Evolutionary conservation across 2,329 filamentous ascomycete genomes (phyloP).

Genomic region (Sporothrix globosa): DNA sequence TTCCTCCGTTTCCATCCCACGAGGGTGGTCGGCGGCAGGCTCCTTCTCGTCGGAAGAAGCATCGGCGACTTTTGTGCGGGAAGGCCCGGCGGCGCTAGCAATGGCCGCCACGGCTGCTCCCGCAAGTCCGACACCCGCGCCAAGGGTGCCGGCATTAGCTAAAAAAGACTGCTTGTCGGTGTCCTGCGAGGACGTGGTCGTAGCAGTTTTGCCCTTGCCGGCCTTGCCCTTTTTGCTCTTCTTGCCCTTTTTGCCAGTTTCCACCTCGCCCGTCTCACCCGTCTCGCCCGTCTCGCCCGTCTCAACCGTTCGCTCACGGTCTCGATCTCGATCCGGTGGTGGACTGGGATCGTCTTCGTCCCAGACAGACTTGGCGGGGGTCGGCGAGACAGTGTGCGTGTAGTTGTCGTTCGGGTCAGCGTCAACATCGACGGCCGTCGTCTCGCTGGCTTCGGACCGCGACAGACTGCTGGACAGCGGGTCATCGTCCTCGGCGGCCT

Average conservation of each 20-base stretch:
- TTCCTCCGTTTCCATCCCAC: slow-evolving; percentile 25
- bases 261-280: neutral
- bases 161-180: slow-evolving; percentile 60
- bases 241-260: slow-evolving; percentile 36
- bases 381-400: neutral
- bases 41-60: slow-evolving; percentile 47
- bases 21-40: slow-evolving; percentile 34
- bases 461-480: slow-evolving; percentile 3
- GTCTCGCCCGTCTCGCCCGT: slow-evolving; percentile 36
- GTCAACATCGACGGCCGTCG: neutral
- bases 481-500: slow-evolving; percentile 22
- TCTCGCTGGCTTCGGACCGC: slow-evolving; percentile 16
- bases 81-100: slow-evolving; percentile 42
- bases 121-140: slow-evolving; percentile 68
- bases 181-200: neutral
- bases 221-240: slow-evolving; percentile 34
- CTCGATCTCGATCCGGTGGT: slow-evolving; percentile 27
- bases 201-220: neutral
- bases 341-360: slow-evolving; percentile 24
- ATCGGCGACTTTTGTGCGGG: slow-evolving; percentile 53
- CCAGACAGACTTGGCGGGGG: neutral
- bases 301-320: neutral
- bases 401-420: neutral
- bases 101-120: slow-evolving; percentile 42
- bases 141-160: slow-evolving; percentile 71